Percentiles rank a stretch among this genome's conserved stretches.
Conservation (phyloP, 768 basidiomycete species). For the Phlebiopsis gigantea region DNA sequence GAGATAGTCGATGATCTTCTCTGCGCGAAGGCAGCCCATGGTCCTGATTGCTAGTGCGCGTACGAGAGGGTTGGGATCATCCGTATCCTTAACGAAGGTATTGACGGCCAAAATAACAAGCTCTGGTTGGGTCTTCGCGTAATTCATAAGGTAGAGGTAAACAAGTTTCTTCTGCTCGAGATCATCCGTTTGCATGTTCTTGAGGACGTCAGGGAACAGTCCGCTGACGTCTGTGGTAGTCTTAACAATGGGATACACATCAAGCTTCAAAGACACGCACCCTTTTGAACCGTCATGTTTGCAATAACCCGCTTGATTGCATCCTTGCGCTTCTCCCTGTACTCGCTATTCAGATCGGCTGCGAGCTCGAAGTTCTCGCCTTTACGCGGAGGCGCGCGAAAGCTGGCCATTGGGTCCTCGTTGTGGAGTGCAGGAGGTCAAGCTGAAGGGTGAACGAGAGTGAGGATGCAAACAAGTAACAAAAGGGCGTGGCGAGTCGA, state of each 20-base stretch:
- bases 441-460: neutral
- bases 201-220: conserved; percentile 95
- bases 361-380: conserved; percentile 98
- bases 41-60: conserved; percentile 95
- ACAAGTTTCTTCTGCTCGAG: conserved; percentile 99
- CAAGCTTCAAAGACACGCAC: conserved; percentile 32
- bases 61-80: conserved; percentile 94
- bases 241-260: neutral
- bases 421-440: neutral
- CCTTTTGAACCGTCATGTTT: conserved; percentile 99
- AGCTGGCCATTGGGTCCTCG: conserved; percentile 18
- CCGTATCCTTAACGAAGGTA: conserved; percentile 96
- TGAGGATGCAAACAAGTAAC: no score
- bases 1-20: conserved; percentile 99
- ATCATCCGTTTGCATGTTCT: conserved; percentile 99
- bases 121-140: conserved; percentile 97
- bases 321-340: conserved; percentile 93
- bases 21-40: conserved; percentile 95
- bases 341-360: conserved; percentile 95
- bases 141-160: conserved; percentile 99
- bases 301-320: conserved; percentile 98
- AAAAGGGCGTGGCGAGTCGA: neutral
- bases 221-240: conserved; percentile 70
- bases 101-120: conserved; percentile 98
- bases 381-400: conserved; percentile 26